Conservation (phyloP, 805 yeast genomes). For the Tetrapisispora pingtungensis region DNA sequence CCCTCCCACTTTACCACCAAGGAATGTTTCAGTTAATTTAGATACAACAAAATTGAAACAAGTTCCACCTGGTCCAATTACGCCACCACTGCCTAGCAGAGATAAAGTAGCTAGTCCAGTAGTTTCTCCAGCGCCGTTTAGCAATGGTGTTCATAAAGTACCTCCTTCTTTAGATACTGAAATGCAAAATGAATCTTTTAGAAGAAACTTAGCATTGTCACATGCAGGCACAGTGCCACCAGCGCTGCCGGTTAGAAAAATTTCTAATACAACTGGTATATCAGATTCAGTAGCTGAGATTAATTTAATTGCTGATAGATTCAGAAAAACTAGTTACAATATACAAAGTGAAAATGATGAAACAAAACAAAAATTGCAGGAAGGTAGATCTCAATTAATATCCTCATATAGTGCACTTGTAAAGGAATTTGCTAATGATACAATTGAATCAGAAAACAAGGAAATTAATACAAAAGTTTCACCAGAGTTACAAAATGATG, state of each 20-base stretch:
- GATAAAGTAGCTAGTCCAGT: neutral
- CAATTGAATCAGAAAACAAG: slow-evolving; percentile 8
- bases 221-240: slow-evolving; percentile 7
- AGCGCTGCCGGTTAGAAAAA: slow-evolving; percentile 10
- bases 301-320: slow-evolving; percentile 52
- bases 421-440: slow-evolving; percentile 6
- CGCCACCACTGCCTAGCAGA: neutral
- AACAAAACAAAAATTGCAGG: slow-evolving; percentile 42
- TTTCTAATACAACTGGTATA: slow-evolving; percentile 7
- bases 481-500: neutral
- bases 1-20: neutral
- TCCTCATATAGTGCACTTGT: slow-evolving; percentile 19
- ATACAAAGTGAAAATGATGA: slow-evolving; percentile 40
- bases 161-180: slow-evolving; percentile 28
- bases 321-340: slow-evolving; percentile 44
- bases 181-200: slow-evolving; percentile 20
- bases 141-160: slow-evolving; percentile 12
- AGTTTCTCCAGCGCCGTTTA: neutral
- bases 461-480: slow-evolving; percentile 22
- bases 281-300: slow-evolving; percentile 33
- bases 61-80: slow-evolving; percentile 29
- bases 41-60: neutral
- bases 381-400: slow-evolving; percentile 38
- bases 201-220: slow-evolving; percentile 16
- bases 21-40: neutral